These are phyloP conservation scores for Stemphylium beticola DNA, from an alignment of 2,329 filamentous ascomycete species.

Conservation along the genomic window DNA sequence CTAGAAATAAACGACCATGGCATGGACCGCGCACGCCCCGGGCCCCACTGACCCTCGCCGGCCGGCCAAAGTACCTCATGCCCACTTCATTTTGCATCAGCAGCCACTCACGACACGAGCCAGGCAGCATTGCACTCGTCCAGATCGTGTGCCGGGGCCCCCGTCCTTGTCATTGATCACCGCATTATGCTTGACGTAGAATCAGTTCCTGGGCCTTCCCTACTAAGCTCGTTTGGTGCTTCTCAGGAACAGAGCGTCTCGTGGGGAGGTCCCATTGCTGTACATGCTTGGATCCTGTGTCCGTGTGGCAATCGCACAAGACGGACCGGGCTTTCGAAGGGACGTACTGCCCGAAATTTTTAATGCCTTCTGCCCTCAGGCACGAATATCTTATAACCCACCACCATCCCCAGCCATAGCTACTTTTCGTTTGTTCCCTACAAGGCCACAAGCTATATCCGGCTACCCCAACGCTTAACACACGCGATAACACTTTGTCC, in stretches of 20 bases:
- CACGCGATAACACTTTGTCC: constrained; percentile 46
- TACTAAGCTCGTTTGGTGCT: constrained; percentile 50
- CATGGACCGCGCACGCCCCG: constrained; percentile 37
- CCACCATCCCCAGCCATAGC: constrained; percentile 43
- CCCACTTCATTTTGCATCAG: constrained; percentile 47
- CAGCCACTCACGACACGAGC: constrained; percentile 51
- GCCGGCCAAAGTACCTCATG: constrained; percentile 41
- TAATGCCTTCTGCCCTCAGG: constrained; percentile 49
- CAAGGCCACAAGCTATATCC: constrained; percentile 45
- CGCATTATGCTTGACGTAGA: constrained; percentile 55
- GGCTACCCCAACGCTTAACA: constrained; percentile 48
- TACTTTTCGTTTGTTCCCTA: constrained; percentile 35
- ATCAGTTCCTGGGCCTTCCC: constrained; percentile 50
- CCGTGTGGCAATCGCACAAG: constrained; percentile 52
- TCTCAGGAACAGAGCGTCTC: constrained; percentile 53
- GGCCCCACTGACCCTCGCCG: constrained; percentile 34
- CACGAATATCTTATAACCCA: constrained; percentile 50
- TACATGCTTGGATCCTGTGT: constrained; percentile 50
- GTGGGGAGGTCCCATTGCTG: constrained; percentile 48
- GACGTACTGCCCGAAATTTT: constrained; percentile 46
- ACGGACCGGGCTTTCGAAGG: constrained; percentile 47
- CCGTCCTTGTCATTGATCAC: constrained; percentile 51
- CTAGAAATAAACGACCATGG: constrained; percentile 50
- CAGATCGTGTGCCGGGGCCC: constrained; percentile 48
- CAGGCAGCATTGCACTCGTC: constrained; percentile 46